Evolutionary conservation across 768 basidiomycete species (phyloP).

Genomic region (Porphyrellus cyaneotinctus): DNA sequence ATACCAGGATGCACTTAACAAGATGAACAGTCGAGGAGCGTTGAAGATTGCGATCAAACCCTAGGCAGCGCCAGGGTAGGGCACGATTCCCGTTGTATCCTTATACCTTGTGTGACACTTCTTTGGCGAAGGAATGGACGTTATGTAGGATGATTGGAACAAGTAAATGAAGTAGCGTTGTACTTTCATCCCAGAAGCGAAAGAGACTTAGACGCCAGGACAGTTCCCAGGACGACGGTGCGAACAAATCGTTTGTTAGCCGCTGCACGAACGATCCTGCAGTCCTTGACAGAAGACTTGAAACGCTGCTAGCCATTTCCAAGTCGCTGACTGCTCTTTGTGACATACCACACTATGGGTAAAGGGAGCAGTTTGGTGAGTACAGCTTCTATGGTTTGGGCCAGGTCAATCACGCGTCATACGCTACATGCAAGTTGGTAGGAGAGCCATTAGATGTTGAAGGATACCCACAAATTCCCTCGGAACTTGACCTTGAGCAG

Average conservation of each 20-base stretch:
- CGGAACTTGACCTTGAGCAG: conserved; percentile 56
- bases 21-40: conserved; percentile 62
- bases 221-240: conserved; percentile 9
- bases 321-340: no score
- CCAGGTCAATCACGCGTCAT: neutral
- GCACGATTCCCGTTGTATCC: conserved; percentile 11
- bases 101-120: conserved; percentile 17
- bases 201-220: neutral
- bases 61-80: conserved; percentile 18
- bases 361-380: conserved; percentile 13
- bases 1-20: conserved; percentile 66
- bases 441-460: conserved; percentile 55
- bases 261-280: neutral
- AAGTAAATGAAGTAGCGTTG: neutral
- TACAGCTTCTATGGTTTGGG: neutral
- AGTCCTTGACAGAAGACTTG: no score
- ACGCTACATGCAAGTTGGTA: conserved; percentile 19
- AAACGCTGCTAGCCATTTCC: no score
- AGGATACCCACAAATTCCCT: conserved; percentile 55
- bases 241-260: neutral
- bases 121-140: neutral
- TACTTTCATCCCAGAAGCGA: no score
- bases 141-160: neutral
- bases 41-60: conserved; percentile 63
- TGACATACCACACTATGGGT: neutral